Evolutionary conservation across 495 filamentous ascomycete species (phyloP).

Genomic region (Astrocystis sublimbata): DNA sequence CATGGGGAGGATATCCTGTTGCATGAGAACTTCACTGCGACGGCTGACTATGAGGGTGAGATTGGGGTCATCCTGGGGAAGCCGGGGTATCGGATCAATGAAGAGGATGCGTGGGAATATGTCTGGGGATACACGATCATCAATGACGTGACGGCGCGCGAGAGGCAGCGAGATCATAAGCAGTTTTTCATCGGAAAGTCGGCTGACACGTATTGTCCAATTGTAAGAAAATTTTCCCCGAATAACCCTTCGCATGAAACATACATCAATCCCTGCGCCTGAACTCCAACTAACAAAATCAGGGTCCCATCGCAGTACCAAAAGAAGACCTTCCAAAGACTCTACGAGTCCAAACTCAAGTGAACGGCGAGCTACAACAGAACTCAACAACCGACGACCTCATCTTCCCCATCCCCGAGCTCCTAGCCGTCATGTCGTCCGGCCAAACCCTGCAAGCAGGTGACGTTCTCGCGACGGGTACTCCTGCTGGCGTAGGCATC

Average conservation of each 20-base stretch:
- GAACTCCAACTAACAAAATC: not conserved
- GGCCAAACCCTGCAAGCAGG: conserved; percentile 47
- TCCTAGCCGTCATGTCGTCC: conserved; percentile 46
- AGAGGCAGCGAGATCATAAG: conserved; percentile 58
- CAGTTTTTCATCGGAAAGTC: conserved; percentile 61
- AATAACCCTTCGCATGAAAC: not conserved
- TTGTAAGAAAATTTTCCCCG: conserved; percentile 32
- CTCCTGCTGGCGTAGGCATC: conserved; percentile 56
- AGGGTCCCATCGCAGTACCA: conserved; percentile 56
- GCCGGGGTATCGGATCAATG: conserved; percentile 45
- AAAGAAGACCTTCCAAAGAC: conserved; percentile 40
- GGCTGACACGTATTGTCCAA: conserved; percentile 57
- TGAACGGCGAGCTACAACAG: conserved; percentile 49
- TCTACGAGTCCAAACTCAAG: conserved; percentile 44
- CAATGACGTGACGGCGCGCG: conserved; percentile 58
- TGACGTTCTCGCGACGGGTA: conserved; percentile 52
- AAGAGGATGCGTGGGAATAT: conserved; percentile 50
- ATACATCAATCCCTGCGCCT: not conserved
- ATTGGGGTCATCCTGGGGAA: conserved; percentile 59
- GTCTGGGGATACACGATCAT: conserved; percentile 61
- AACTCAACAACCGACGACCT: conserved; percentile 44
- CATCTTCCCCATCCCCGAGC: conserved; percentile 47
- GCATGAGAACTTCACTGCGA: conserved; percentile 51
- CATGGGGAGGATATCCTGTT: conserved; percentile 39
- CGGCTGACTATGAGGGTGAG: conserved; percentile 58